Conservation (phyloP, 2,329 filamentous ascomycete genomes). For the Diplodia mutila region DNA sequence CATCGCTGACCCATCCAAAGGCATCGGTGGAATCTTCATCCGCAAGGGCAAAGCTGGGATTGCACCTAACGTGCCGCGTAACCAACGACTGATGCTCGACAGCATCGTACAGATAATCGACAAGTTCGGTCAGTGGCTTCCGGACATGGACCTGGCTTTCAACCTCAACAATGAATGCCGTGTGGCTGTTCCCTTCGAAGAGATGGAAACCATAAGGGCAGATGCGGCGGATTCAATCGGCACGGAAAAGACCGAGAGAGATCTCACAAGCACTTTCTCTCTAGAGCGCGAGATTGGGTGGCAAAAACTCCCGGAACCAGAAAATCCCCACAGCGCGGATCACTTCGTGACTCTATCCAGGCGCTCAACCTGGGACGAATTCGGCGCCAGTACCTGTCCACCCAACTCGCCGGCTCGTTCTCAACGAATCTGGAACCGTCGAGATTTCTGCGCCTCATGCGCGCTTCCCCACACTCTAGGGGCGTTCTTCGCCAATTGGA, state of each 20-base stretch:
- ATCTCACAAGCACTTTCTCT: constrained; percentile 40
- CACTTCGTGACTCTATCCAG: constrained; percentile 42
- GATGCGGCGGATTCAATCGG: not conserved
- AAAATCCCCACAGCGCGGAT: constrained; percentile 29
- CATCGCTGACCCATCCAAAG: constrained; percentile 58
- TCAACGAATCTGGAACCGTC: constrained; percentile 59
- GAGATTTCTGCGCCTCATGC: constrained; percentile 67
- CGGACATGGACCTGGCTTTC: constrained; percentile 67
- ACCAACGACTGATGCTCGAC: constrained; percentile 63
- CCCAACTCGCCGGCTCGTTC: constrained; percentile 29
- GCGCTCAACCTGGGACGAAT: constrained; percentile 46
- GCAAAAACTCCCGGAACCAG: constrained; percentile 39
- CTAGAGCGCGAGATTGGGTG: constrained; percentile 44
- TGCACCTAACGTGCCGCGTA: constrained; percentile 55
- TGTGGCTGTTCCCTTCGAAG: constrained; percentile 56
- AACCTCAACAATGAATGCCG: constrained; percentile 66
- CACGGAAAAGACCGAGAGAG: constrained; percentile 25
- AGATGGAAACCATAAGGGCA: constrained; percentile 26
- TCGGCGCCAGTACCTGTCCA: constrained; percentile 57
- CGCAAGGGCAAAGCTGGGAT: constrained; percentile 57
- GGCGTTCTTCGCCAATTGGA: constrained; percentile 70
- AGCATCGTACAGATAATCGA: constrained; percentile 59
- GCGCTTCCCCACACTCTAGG: constrained; percentile 66
- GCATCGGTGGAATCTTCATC: constrained; percentile 60
- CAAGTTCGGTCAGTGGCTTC: constrained; percentile 57